Evolutionary conservation across 306 rosid genomes (phyloP), one percentile per base, ranked within the genome.

Genomic region (Trifolium subterraneum): DNA sequence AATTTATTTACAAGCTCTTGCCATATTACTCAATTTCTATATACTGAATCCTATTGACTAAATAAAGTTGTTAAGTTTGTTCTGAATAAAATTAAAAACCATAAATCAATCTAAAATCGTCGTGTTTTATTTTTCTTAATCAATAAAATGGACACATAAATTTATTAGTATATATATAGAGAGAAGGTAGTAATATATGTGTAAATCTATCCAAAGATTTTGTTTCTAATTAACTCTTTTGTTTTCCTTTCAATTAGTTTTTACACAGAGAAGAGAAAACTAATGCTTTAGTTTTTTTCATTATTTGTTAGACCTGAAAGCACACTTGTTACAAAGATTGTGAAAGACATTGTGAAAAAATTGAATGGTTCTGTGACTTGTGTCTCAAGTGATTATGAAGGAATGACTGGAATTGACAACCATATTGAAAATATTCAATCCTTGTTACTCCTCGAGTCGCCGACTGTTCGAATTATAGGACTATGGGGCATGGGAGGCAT

Each of bases 401-500:
- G 61, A 54, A 54, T 20, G 14, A 22, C 22, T 1, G 61, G 31
- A 54, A 54, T 54, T 20, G 61, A 54, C 2, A 20, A 22, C 1
- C 61, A 54, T 54, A 10, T 22, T 22, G 15, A 54, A 54, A 0
- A 20, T 10, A 22, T 54, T 6, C 7, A 54, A 22, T 10, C 31
- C 7, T 20, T 19, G 61, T 54, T 54, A 8, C 61, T 3, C 7
- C 61, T 54, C 3, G 61, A 54, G 8, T 54, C 31, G 4, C 0
- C 6, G n/a, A 4, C 31, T 20, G 61, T 54, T 22, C 61, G 15
- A 4, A 22, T 20, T 0, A 54, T 54, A 54, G 61, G 61, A 54
- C 20, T 54, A 22, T 20, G 61, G 61, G 61, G 61, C 4, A 54
- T 54, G 61, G 61, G 61, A 54, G 61, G 61, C 7, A 22, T 22